Evolutionary conservation across 1,139 yeast genomes (phyloP).

Genomic region (Yamadazyma triangularis): DNA sequence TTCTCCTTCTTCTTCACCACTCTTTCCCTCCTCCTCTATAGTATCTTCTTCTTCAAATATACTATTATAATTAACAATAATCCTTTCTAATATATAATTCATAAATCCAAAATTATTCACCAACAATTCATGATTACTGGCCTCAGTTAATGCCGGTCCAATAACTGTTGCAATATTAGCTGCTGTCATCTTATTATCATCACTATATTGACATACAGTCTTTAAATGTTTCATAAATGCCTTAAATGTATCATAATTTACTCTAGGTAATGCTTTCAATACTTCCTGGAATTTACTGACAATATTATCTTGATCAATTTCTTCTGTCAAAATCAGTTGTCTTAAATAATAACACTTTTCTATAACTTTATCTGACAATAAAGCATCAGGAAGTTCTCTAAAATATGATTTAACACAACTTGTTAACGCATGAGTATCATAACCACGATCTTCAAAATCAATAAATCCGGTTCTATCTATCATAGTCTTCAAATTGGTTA

Average conservation of each 20-base stretch:
- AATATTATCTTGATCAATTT: slow-evolving; percentile 3
- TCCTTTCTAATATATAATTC: slow-evolving; percentile 49
- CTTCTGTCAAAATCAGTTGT: slow-evolving; percentile 20
- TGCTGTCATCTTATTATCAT: slow-evolving; percentile 72
- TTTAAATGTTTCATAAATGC: slow-evolving; percentile 67
- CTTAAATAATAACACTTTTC: slow-evolving; percentile 45
- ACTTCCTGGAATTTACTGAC: slow-evolving; percentile 36
- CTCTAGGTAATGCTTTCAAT: slow-evolving; percentile 52
- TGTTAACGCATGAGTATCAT: slow-evolving; percentile 84
- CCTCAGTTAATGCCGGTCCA: slow-evolving; percentile 59
- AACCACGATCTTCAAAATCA: slow-evolving; percentile 59
- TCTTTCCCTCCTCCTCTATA: too few relatives aligned
- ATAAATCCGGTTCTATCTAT: slow-evolving; percentile 68
- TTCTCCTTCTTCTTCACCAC: background rate
- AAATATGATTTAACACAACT: slow-evolving; percentile 83
- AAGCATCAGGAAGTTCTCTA: slow-evolving; percentile 86
- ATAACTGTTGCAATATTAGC: slow-evolving; percentile 77
- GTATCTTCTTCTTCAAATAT: slow-evolving; percentile 33
- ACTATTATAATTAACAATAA: slow-evolving; percentile 38
- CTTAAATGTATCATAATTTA: slow-evolving; percentile 65
- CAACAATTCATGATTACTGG: slow-evolving; percentile 47
- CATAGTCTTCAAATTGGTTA: slow-evolving; percentile 61
- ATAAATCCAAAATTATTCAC: slow-evolving; percentile 52
- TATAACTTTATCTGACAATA: slow-evolving; percentile 54
- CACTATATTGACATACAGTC: slow-evolving; percentile 54